Evolutionary conservation across 768 basidiomycete genomes (phyloP), one percentile per base, ranked within the genome.

Genomic region (Leccinum aurantiacum): DNA sequence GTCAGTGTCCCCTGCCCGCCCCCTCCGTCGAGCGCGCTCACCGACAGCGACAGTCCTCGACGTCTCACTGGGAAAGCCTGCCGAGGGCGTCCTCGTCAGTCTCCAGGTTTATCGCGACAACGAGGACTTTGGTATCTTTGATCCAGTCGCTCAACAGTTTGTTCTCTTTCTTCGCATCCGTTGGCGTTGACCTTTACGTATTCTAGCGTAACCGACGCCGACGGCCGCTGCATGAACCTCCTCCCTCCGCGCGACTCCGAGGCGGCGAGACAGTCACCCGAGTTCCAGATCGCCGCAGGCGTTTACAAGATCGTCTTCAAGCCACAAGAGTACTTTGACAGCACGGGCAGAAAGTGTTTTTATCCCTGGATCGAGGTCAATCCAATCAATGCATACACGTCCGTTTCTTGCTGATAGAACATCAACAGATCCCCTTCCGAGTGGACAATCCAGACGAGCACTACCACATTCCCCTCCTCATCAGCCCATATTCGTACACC

Each of bases 361-460:
- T 96, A 94, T 76, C 95, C 95, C 3, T 88, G 87, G 82, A 88
- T 96, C 6, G 94, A 97, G 82, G 94, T 93, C 65, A 58, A n/a
- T 79, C 65, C 7, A 31, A 14, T 4, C 13, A 9, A 25, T 15
- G 8, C 9, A 22, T 49, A 8, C 22, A 11, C 17, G 3, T 55
- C 6, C 48, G 51, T n/a, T n/a, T 29, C 50, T 47, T 8, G 52
- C 61, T 67, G 57, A 56, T 58, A 24, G 25, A 27, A 53, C n/a
- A 46, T 53, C 38, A 41, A 14, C 61, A 93, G 94, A 90, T 97
- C 63, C 82, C 86, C 2, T 97, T 97, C 73, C 77, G 79, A 24
- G 82, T 95, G 53, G 77, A 80, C 49, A 82, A 87, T 61, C 87
- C 91, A 7, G 72, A 82, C 54, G 90, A 95, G 67, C 93, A 96